phyloP scores from a whole-genome alignment of 306 rosid genomes.

The Alnus glutinosa region DNA sequence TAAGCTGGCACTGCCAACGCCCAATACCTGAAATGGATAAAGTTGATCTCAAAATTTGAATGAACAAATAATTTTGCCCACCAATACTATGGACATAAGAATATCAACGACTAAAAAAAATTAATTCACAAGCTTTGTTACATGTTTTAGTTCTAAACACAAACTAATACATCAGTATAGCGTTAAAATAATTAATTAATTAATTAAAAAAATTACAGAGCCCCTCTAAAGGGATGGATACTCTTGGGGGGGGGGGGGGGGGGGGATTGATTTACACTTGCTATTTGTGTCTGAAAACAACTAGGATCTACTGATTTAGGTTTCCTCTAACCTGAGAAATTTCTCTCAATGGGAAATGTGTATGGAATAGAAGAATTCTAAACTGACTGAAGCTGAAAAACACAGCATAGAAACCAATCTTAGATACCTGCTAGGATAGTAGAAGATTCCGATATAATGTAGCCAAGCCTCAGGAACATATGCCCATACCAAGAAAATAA shows the following conservation, averaged over 20 bases:
- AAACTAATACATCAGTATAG: not conserved
- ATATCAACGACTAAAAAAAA: too few species aligned
- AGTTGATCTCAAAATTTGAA: not conserved
- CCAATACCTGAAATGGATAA: conserved; percentile 70
- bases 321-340: not conserved
- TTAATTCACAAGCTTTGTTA: not conserved
- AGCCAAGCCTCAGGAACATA: conserved; percentile 89
- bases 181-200: too few species aligned
- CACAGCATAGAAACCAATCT: conserved; percentile 7
- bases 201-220: too few species aligned
- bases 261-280: too few species aligned
- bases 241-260: not conserved
- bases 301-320: not conserved
- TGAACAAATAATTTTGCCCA: not conserved
- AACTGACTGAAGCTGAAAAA: conserved; percentile 15
- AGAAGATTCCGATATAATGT: conserved; percentile 74
- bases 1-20: conserved; percentile 84
- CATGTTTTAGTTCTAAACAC: not conserved
- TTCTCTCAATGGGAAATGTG: not conserved
- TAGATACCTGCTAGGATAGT: conserved; percentile 86
- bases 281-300: not conserved
- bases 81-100: not conserved
- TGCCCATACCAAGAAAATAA: conserved; percentile 88
- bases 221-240: too few species aligned
- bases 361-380: conserved; percentile 1